Percentiles rank a stretch among this genome's conserved stretches.
phyloP scores from a whole-genome alignment of 768 basidiomycete species.

The Hypholoma sublateritium region DNA sequence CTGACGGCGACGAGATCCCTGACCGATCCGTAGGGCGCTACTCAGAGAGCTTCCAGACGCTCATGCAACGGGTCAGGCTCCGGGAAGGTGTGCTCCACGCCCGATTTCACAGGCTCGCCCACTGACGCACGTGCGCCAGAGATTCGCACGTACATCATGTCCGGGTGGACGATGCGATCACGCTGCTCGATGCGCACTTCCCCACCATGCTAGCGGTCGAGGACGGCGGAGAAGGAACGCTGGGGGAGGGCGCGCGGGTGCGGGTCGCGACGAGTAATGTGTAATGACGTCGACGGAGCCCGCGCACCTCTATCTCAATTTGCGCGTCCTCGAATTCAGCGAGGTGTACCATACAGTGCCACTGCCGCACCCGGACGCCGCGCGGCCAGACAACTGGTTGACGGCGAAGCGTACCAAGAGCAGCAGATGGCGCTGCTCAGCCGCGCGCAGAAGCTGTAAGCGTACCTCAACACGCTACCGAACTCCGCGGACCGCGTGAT shows the following conservation, averaged over 20 bases:
- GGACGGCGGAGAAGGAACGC: neutral
- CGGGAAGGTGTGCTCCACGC: slow-evolving; percentile 51
- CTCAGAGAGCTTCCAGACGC: slow-evolving; percentile 27
- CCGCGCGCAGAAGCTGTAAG: slow-evolving; percentile 67
- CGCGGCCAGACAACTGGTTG: neutral
- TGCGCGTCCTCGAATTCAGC: slow-evolving; percentile 85
- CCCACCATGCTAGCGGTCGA: slow-evolving; percentile 60
- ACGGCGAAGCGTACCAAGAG: slow-evolving; percentile 31
- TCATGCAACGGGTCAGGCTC: slow-evolving; percentile 45
- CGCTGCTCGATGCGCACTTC: slow-evolving; percentile 68
- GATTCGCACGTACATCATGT: slow-evolving; percentile 67
- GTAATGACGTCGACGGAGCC: slow-evolving; percentile 68
- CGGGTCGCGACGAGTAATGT: slow-evolving; percentile 31
- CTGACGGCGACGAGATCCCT: slow-evolving; percentile 66
- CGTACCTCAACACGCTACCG: slow-evolving; percentile 54
- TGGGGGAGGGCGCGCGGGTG: slow-evolving; percentile 15
- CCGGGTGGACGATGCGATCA: slow-evolving; percentile 73
- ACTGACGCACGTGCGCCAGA: slow-evolving; percentile 40
- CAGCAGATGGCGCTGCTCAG: slow-evolving; percentile 50
- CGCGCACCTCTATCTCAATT: slow-evolving; percentile 76
- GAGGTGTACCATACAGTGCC: slow-evolving; percentile 80
- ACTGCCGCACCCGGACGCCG: slow-evolving; percentile 38
- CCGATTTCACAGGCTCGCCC: neutral
- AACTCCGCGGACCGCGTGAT: slow-evolving; percentile 55
- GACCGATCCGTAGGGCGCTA: slow-evolving; percentile 3